Evolutionary conservation across 23 red algal genomes (phyloP), one percentile per base, ranked within the genome.

Genomic region (Agarophyton chilense): DNA sequence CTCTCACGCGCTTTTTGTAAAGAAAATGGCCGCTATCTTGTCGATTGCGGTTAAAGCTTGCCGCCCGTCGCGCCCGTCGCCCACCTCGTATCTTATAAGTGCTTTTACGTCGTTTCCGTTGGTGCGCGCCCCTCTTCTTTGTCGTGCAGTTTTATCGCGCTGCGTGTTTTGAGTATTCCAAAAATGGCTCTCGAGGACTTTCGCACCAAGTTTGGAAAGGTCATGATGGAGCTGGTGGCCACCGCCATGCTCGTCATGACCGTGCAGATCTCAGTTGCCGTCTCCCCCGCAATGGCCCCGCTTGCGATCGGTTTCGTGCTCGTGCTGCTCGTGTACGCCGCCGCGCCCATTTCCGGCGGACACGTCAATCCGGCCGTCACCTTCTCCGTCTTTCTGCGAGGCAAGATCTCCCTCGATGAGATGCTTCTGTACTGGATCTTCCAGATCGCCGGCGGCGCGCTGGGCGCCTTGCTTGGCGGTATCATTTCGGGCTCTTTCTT

Each of bases 341-440:
- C 63, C 46, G 54, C 28, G 42, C 92, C 81, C 36, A 79, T 94
- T 26, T 94, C 92, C 2, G 92, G 92, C 61, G 92, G 82, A 7
- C 82, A 94, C 41, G 73, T 78, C 63, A 94, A 94, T 35, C 92
- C 92, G 10, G 92, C 92, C 92, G 35, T 94, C 21, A 55, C 92
- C 10, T 74, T 94, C 21, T 34, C 82, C 63, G 58, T 94, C 19
- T 88, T 88, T 39, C 39, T 94, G 17, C 92, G 92, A 46, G 92
- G 83, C 22, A 82, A 81, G 50, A 81, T 87, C 24, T 82, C 72
- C 8, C 42, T 63, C 24, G 79, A 71, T 54, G 75, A 88, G 47
- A 81, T 77, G 63, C 17, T 94, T 32, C 31, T 94, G 41, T 94
- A 94, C 47, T 88, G 83, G 82, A 10, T 87, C 49, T 79, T 82